Conservation (phyloP, 2,329 filamentous ascomycete species). For the Dactylonectria estremocensis region DNA sequence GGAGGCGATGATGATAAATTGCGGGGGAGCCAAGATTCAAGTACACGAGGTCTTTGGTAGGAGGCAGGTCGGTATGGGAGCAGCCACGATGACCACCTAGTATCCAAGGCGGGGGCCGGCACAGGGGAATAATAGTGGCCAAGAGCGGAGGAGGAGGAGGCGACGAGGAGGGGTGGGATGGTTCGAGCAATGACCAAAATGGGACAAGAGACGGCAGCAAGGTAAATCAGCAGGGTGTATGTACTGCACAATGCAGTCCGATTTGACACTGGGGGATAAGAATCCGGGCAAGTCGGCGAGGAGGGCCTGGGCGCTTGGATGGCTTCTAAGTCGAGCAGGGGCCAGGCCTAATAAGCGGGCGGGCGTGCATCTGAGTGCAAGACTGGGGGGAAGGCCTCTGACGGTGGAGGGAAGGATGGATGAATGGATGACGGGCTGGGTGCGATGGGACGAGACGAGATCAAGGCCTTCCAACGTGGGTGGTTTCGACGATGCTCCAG, state of each 20-base stretch:
- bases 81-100: slow-evolving; percentile 18
- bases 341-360: slow-evolving; percentile 1
- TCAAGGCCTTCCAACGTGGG: slow-evolving; percentile 30
- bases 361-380: slow-evolving; percentile 21
- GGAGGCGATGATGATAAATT: slow-evolving; percentile 30
- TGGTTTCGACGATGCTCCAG: slow-evolving; percentile 21
- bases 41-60: slow-evolving; percentile 26
- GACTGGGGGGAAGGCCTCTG: slow-evolving; percentile 9
- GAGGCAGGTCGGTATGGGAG: slow-evolving; percentile 8
- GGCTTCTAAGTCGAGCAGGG: slow-evolving; percentile 15
- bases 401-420: slow-evolving; percentile 3
- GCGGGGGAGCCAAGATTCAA: slow-evolving; percentile 39
- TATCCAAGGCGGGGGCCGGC: slow-evolving; percentile 21
- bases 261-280: slow-evolving; percentile 5
- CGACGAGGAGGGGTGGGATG: slow-evolving; percentile 21
- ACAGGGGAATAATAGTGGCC: slow-evolving; percentile 27
- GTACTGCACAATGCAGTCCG: slow-evolving; percentile 1
- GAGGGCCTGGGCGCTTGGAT: slow-evolving; percentile 16
- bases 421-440: neutral
- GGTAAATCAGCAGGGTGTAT: slow-evolving; percentile 18
- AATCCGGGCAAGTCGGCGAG: slow-evolving; percentile 2
- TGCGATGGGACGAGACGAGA: slow-evolving; percentile 17
- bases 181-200: slow-evolving; percentile 24
- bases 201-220: slow-evolving; percentile 9
- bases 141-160: neutral